These are phyloP conservation scores for Pythium guiyangense DNA, from an alignment of 352 stramenopile genomes.

Conservation along the genomic window DNA sequence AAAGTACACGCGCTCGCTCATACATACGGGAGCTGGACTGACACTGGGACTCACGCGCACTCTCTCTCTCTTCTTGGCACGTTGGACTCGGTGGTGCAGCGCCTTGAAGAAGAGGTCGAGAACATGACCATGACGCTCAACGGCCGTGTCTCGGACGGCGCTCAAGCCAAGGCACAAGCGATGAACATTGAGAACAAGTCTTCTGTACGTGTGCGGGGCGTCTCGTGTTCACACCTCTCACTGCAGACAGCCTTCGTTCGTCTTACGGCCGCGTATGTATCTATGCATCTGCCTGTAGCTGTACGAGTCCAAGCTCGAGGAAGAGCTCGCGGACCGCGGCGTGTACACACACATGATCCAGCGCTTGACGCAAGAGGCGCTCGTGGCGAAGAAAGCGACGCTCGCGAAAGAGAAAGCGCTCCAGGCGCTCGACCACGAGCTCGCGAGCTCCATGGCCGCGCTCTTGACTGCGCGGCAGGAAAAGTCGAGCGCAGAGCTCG, in stretches of 20 bases:
- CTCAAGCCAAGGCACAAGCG: conserved; percentile 58
- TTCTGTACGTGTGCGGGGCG: conserved; percentile 23
- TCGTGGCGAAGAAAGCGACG: conserved; percentile 60
- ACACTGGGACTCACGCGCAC: background rate
- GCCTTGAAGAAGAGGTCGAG: conserved; percentile 73
- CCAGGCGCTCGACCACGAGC: conserved; percentile 45
- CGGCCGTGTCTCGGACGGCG: conserved; percentile 46
- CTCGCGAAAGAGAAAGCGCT: conserved; percentile 61
- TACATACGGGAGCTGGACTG: background rate
- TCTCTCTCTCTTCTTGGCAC: background rate
- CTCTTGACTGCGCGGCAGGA: conserved; percentile 63
- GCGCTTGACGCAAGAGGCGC: conserved; percentile 51
- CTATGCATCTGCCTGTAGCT: conserved; percentile 25
- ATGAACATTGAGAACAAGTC: conserved; percentile 75
- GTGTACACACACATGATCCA: conserved; percentile 87
- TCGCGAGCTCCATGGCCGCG: conserved; percentile 41
- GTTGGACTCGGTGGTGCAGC: conserved; percentile 18
- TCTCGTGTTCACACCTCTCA: background rate
- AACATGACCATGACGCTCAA: conserved; percentile 71
- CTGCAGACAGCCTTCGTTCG: background rate
- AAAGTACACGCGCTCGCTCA: conserved; percentile 22
- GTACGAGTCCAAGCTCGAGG: conserved; percentile 75
- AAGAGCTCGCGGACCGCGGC: conserved; percentile 59
- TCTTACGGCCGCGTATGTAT: background rate
- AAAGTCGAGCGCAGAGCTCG: conserved; percentile 56